Evolutionary conservation across 2,329 filamentous ascomycete genomes (phyloP).

Genomic region (Beauveria sp.): DNA sequence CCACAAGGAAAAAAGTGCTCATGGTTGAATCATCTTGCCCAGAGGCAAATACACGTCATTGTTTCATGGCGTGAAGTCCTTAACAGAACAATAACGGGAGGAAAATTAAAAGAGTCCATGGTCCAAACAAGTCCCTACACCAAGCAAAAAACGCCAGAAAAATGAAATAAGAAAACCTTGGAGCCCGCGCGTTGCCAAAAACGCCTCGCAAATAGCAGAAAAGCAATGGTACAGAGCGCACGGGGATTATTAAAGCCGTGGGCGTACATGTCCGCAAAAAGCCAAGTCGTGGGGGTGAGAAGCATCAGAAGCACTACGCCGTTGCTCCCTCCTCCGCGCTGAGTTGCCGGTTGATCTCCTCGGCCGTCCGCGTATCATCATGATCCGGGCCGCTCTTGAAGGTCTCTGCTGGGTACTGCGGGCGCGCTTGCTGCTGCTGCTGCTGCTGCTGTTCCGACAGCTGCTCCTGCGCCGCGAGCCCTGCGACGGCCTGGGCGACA

Average conservation of each 20-base stretch:
- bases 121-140: background rate
- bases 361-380: slow-evolving; percentile 36
- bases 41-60: too few species aligned
- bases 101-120: background rate
- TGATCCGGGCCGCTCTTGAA: slow-evolving; percentile 33
- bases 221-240: background rate
- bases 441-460: slow-evolving; percentile 20
- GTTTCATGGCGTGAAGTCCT: too few species aligned
- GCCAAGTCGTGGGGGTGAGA: background rate
- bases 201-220: slow-evolving; percentile 1
- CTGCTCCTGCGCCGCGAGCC: slow-evolving; percentile 34
- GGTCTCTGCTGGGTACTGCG: slow-evolving; percentile 24
- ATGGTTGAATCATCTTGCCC: too few species aligned
- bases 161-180: slow-evolving; percentile 3
- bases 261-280: slow-evolving; percentile 6
- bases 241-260: background rate
- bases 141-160: slow-evolving; percentile 15
- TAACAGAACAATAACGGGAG: too few species aligned
- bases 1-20: background rate
- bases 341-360: slow-evolving; percentile 49
- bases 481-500: slow-evolving; percentile 42
- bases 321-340: slow-evolving; percentile 28
- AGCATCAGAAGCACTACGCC: slow-evolving; percentile 2
- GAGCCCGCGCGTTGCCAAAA: background rate
- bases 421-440: slow-evolving; percentile 24